phyloP scores from a whole-genome alignment of 2,329 filamentous ascomycete species.

The Gnomoniopsis smithogilvyi region DNA sequence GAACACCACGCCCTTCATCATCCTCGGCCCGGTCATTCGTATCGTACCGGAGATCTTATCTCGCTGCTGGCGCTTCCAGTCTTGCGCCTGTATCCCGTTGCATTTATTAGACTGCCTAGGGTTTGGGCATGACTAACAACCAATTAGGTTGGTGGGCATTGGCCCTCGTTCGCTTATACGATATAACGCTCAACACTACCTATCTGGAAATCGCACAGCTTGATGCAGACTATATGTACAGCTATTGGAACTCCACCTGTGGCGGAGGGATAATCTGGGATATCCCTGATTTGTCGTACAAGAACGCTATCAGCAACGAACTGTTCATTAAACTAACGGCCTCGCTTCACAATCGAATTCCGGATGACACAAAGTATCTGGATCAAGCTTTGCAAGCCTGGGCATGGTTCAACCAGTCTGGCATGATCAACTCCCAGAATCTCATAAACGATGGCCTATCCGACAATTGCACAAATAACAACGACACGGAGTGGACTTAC shows the following conservation, averaged over 20 bases:
- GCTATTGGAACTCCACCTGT: conserved; percentile 46
- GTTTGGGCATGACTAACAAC: neutral
- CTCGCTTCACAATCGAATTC: conserved; percentile 48
- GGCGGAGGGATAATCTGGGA: conserved; percentile 56
- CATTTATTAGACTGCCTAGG: neutral
- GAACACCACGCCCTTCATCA: no score
- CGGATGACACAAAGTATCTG: conserved; percentile 36
- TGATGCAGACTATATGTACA: conserved; percentile 56
- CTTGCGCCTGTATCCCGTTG: no score
- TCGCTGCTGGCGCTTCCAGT: no score
- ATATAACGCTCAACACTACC: conserved; percentile 47
- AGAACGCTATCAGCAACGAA: conserved; percentile 57
- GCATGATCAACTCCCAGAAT: conserved; percentile 48
- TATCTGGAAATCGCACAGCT: conserved; percentile 51
- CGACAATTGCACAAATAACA: conserved; percentile 47
- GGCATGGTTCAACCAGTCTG: conserved; percentile 49
- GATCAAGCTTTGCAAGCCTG: conserved; percentile 48
- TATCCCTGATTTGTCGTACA: conserved; percentile 44
- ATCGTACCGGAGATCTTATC: neutral
- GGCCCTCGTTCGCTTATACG: conserved; percentile 54
- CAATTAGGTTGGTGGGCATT: conserved; percentile 57
- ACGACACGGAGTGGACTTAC: conserved; percentile 49
- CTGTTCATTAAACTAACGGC: conserved; percentile 53
- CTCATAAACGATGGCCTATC: conserved; percentile 54
- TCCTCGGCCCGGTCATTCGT: no score